Percentiles rank a stretch among this genome's conserved stretches.
Conservation (phyloP, 163 green algal genomes). For the Botryococcus braunii region DNA sequence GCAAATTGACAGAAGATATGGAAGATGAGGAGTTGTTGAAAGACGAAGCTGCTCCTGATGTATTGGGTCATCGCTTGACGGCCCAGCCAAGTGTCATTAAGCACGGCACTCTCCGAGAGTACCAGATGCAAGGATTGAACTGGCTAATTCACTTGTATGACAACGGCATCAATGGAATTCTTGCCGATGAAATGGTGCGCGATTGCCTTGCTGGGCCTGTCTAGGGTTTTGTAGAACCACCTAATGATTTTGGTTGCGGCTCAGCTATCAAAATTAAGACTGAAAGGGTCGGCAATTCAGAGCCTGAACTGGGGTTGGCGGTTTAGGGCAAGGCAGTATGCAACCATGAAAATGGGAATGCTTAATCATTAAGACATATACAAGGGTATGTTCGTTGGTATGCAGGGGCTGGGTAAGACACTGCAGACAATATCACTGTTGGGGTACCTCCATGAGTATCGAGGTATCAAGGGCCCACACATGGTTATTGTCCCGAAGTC, state of each 20-base stretch:
- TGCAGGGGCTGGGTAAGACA: conserved; percentile 90
- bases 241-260: no score
- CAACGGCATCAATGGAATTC: conserved; percentile 98
- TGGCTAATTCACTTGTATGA: conserved; percentile 98
- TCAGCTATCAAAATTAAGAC: no score
- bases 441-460: conserved; percentile 93
- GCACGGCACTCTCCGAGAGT: conserved; percentile 88
- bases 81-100: conserved; percentile 88
- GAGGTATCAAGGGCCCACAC: conserved; percentile 93
- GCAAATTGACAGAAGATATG: conserved; percentile 42
- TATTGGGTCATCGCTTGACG: conserved; percentile 50
- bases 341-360: not conserved
- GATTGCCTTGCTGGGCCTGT: not conserved
- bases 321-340: no score
- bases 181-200: conserved; percentile 95
- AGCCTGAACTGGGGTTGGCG: no score
- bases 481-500: conserved; percentile 98
- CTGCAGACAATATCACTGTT: conserved; percentile 97
- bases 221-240: no score
- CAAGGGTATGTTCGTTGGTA: no score
- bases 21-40: conserved; percentile 78
- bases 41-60: conserved; percentile 65
- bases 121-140: conserved; percentile 94
- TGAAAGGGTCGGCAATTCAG: no score
- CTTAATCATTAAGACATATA: no score